These are phyloP conservation scores for Diaporthe velutina DNA, from an alignment of 2,329 filamentous ascomycete species.

Conservation along the genomic window DNA sequence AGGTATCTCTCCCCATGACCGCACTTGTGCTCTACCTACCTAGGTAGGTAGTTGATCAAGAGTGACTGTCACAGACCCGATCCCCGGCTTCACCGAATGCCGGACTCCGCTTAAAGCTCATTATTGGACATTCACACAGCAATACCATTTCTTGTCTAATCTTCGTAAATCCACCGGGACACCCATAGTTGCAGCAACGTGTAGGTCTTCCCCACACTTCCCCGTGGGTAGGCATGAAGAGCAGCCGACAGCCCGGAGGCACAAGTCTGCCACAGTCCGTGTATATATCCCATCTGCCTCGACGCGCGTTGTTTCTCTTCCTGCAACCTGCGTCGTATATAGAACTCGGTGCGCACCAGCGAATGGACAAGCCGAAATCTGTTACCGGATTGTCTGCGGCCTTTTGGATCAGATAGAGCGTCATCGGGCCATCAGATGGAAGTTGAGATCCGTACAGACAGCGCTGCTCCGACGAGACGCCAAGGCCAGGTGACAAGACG, in stretches of 20 bases:
- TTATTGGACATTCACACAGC: background rate
- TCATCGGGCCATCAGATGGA: slow-evolving; percentile 16
- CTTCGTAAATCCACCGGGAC: background rate
- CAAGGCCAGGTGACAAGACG: slow-evolving; percentile 20
- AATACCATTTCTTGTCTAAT: background rate
- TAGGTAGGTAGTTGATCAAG: background rate
- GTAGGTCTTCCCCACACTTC: background rate
- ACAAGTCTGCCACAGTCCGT: background rate
- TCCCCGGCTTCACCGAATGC: background rate
- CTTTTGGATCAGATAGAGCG: slow-evolving; percentile 24
- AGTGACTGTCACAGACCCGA: background rate
- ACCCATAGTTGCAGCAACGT: background rate
- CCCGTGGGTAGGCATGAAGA: background rate
- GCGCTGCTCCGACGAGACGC: slow-evolving; percentile 16
- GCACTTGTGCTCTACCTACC: background rate
- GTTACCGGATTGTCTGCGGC: background rate
- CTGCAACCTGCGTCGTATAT: background rate
- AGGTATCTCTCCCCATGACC: background rate
- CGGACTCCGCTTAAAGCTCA: background rate
- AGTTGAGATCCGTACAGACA: background rate
- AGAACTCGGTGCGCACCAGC: background rate
- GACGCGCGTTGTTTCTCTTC: background rate
- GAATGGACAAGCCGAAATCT: background rate
- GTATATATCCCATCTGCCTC: background rate
- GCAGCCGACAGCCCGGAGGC: background rate